Base-by-base conservation (phyloP, 345 rosid genomes). In the Ceriops zippeliana region DNA sequence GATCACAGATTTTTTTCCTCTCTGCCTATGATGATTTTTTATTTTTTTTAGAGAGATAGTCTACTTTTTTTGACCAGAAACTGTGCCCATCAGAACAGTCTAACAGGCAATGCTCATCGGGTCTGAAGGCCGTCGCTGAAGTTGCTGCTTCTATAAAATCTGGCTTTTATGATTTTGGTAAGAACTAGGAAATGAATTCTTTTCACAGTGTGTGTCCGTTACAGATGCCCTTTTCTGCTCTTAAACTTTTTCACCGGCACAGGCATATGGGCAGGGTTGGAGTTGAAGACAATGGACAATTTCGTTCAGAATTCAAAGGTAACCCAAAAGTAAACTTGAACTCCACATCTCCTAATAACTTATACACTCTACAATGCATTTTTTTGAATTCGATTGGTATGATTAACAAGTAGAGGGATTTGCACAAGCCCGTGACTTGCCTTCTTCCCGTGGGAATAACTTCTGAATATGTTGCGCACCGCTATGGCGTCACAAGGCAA, bases 41-140 rank as follows among this genome's bases (percentile, higher is more conserved):
- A 1, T 7, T 35, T 42, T 42, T 3, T 42, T 31, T 31, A 4
- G 3, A 13, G 47, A 2, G 47, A 42, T 37, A 37, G 15, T 42
- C 90, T 74, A 96, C 92, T 11, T 26, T 13, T 32, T 58, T 22
- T 38, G 19, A 62, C 31, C 84, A 93, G 98, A 89, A 62, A 91
- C 95, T 22, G 96, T 93, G 65, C 92, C 98, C 1, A 9, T 89
- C 70, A 84, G 95, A 79, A 93, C 92, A 34, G 97, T 91, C 73
- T 28, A 91, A 91, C 80, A 81, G 98, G 75, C 96, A 91, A 73
- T 93, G 97, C 75, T 83, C 98, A 3, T 93, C 98, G 53, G 97
- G 98, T 58, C 97, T 91, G 76, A 96, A 93, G 82, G 97, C 98
- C 17, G 97, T 93, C 76, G 97, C 98, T 68, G 96, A 91, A 75